Evolutionary conservation across 176 grass and related monocot species (phyloP).

Genomic region (Oryza punctata): DNA sequence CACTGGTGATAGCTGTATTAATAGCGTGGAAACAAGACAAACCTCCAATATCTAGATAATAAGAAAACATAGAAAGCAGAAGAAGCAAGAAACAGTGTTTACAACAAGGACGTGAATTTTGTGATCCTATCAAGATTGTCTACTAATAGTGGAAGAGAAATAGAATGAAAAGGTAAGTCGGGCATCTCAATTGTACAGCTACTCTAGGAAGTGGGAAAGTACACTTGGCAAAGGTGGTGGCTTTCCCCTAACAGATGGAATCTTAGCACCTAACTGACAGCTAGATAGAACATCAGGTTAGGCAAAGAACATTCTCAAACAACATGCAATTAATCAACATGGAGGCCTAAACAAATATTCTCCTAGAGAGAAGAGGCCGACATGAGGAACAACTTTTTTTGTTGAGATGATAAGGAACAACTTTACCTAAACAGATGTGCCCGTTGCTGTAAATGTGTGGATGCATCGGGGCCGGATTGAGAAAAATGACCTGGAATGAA

Average conservation of each 20-base stretch:
- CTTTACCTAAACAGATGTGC: conserved; percentile 95
- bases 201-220: conserved; percentile 25
- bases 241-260: conserved; percentile 45
- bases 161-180: conserved; percentile 11
- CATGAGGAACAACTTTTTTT: conserved; percentile 14
- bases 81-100: not conserved
- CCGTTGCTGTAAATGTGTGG: conserved; percentile 98
- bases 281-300: conserved; percentile 37
- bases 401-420: not conserved
- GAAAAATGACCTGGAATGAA: conserved; percentile 79
- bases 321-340: conserved; percentile 3
- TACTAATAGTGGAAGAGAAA: not conserved
- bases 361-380: conserved; percentile 11
- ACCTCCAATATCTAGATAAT: conserved; percentile 6
- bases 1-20: not conserved
- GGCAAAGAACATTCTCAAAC: conserved; percentile 41
- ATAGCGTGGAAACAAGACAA: not conserved
- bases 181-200: conserved; percentile 23
- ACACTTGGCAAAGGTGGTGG: conserved; percentile 32
- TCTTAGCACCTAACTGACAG: conserved; percentile 49
- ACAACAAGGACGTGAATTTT: conserved; percentile 3
- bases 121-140: not conserved
- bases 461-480: conserved; percentile 84
- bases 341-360: conserved; percentile 18
- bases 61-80: conserved; percentile 1